Percentiles rank a stretch among this genome's conserved stretches.
Evolutionary conservation across 2,329 filamentous ascomycete genomes (phyloP).

Genomic region (Diplodia corticola): DNA sequence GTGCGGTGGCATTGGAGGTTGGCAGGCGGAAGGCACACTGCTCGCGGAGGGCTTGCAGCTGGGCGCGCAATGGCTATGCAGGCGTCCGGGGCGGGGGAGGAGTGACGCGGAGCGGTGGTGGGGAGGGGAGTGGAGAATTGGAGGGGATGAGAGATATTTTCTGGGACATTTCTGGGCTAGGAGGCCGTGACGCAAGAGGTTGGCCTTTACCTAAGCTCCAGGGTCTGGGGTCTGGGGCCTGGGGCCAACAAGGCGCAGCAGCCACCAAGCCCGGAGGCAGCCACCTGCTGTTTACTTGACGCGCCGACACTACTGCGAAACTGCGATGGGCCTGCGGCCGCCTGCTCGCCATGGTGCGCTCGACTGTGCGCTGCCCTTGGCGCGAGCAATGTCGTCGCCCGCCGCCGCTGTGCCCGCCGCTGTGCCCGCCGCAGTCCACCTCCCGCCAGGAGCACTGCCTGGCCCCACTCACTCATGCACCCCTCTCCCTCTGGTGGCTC

Average conservation of each 20-base stretch:
- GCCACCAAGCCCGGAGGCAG: not conserved
- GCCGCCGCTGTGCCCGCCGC: not conserved
- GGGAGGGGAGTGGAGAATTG: no score
- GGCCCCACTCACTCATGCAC: conserved; percentile 16
- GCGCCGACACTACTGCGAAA: no score
- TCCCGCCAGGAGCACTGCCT: not conserved
- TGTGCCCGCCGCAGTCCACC: no score
- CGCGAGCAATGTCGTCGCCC: not conserved
- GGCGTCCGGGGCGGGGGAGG: not conserved
- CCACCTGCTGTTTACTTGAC: not conserved
- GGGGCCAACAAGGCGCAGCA: not conserved
- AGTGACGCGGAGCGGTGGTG: not conserved
- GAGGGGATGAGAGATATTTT: conserved; percentile 7
- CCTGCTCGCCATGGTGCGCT: not conserved
- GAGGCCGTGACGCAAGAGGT: conserved; percentile 19
- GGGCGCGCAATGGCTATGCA: not conserved
- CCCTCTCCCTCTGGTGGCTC: conserved; percentile 8
- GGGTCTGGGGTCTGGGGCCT: not conserved
- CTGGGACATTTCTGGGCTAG: conserved; percentile 20
- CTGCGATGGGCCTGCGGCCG: not conserved
- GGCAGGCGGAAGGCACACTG: not conserved
- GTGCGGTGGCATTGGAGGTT: conserved; percentile 14
- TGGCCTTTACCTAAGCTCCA: conserved; percentile 18
- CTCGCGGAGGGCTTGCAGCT: not conserved
- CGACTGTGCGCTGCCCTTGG: not conserved